phyloP scores from a whole-genome alignment of 257 asterid species.

The Solanum chmielewskii region DNA sequence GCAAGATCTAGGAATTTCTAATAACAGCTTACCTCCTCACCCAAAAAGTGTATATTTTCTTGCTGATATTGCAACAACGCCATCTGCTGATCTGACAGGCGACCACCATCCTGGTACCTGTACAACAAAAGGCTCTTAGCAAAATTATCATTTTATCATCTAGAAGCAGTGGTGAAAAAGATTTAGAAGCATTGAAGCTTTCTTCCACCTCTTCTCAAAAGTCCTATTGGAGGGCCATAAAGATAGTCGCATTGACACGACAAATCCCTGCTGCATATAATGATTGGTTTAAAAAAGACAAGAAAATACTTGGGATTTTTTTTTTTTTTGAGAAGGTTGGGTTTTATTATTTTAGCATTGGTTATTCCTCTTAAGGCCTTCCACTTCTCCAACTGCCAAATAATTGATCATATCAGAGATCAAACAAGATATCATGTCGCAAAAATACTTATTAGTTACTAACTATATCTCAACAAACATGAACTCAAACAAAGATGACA shows the following conservation, averaged over 20 bases:
- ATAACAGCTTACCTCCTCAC: slow-evolving; percentile 70
- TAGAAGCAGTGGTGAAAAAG: background rate
- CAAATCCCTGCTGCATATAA: background rate
- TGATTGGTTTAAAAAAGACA: background rate
- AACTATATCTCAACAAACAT: background rate
- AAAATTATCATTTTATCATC: background rate
- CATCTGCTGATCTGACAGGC: slow-evolving; percentile 99
- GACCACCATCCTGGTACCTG: slow-evolving; percentile 92
- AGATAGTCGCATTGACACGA: background rate
- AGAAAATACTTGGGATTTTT: background rate
- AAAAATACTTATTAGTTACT: background rate
- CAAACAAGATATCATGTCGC: background rate
- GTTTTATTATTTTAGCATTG: background rate
- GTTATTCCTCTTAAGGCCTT: background rate
- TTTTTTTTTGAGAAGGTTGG: background rate
- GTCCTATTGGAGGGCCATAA: background rate
- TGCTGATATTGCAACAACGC: slow-evolving; percentile 95
- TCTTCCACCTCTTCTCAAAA: background rate
- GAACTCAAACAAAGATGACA: background rate
- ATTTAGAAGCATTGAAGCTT: background rate
- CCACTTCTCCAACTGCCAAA: background rate
- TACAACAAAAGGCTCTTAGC: slow-evolving; percentile 3
- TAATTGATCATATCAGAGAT: background rate
- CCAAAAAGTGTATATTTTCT: slow-evolving; percentile 92
- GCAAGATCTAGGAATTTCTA: background rate